phyloP scores from a whole-genome alignment of 768 basidiomycete genomes.

The Tephrocybe sp. region DNA sequence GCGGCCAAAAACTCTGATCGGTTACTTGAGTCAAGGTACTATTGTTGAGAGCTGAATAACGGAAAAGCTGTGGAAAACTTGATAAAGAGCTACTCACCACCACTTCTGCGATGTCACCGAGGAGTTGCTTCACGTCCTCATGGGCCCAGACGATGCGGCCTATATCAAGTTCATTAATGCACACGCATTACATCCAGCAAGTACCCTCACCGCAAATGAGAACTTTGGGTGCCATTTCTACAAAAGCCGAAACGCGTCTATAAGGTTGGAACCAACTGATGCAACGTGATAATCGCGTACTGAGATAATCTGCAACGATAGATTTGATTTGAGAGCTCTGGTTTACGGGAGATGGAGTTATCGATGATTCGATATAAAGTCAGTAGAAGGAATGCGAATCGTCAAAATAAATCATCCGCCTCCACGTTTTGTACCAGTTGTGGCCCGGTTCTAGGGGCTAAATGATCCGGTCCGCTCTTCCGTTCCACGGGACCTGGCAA shows the following conservation, averaged over 20 bases:
- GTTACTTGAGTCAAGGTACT: slow-evolving; percentile 55
- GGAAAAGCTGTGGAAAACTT: neutral
- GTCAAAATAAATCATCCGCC: neutral
- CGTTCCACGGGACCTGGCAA: neutral
- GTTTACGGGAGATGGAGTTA: neutral
- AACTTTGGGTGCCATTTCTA: slow-evolving; percentile 26
- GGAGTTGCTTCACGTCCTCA: slow-evolving; percentile 64
- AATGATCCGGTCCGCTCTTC: neutral
- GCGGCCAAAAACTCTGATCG: slow-evolving; percentile 70
- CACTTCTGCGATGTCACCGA: slow-evolving; percentile 70
- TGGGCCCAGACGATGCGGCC: slow-evolving; percentile 82
- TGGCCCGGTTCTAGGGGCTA: neutral
- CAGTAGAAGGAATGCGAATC: neutral
- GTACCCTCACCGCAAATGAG: slow-evolving; percentile 27
- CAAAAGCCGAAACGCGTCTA: neutral
- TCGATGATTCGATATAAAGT: no score
- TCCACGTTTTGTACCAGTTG: neutral
- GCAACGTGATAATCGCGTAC: no score
- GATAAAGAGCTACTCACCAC: slow-evolving; percentile 53
- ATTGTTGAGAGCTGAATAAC: neutral
- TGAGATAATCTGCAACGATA: no score
- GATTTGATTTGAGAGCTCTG: no score
- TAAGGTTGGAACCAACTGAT: neutral
- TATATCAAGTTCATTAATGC: slow-evolving; percentile 22
- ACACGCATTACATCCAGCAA: neutral